Evolutionary conservation across 148 eudicot genomes (phyloP).

Genomic region (Chenopodium suecicum): DNA sequence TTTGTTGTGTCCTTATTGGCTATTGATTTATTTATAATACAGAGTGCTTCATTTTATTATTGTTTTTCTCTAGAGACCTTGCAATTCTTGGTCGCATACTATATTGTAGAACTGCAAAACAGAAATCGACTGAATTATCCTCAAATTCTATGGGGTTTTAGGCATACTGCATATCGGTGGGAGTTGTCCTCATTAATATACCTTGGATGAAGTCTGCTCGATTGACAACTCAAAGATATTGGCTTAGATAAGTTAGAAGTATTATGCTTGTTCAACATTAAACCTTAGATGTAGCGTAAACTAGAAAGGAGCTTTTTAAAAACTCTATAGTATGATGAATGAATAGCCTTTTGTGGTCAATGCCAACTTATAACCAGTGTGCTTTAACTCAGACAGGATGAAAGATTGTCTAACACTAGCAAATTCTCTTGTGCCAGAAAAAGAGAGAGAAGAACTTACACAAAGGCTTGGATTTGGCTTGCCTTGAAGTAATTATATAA

Average conservation of each 20-base stretch:
- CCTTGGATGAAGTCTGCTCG: too few species aligned
- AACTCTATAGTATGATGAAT: not conserved
- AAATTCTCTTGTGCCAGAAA: not conserved
- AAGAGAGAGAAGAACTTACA: not conserved
- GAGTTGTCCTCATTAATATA: not conserved
- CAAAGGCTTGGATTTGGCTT: not conserved
- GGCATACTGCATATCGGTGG: not conserved
- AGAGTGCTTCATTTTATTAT: not conserved
- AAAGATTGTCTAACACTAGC: not conserved
- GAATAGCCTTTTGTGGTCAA: not conserved
- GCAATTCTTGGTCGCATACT: not conserved
- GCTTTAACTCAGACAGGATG: not conserved
- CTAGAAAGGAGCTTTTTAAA: not conserved
- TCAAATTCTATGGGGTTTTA: not conserved
- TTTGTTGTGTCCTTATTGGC: too few species aligned
- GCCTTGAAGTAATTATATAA: not conserved
- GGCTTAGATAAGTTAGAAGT: not conserved
- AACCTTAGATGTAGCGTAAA: not conserved
- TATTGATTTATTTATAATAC: too few species aligned
- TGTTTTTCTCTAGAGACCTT: too few species aligned
- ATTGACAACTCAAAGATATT: not conserved
- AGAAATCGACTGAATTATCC: too few species aligned
- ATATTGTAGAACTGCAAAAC: not conserved
- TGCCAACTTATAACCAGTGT: not conserved
- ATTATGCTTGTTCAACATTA: not conserved